phyloP scores from a whole-genome alignment of 2,329 filamentous ascomycete genomes.

The Chrysoporthe austroafricana region DNA sequence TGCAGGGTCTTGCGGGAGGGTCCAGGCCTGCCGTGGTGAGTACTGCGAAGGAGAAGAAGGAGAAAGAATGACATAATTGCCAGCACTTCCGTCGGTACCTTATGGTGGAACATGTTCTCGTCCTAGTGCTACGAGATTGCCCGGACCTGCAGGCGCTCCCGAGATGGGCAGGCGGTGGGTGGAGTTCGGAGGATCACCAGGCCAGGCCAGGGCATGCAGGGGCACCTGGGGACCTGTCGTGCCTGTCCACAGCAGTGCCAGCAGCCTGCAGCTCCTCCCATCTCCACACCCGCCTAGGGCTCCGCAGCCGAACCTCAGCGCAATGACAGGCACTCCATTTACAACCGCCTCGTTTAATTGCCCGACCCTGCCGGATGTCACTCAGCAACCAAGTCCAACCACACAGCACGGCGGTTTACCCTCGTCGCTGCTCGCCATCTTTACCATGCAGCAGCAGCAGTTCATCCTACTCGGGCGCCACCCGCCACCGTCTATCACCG shows the following conservation, averaged over 20 bases:
- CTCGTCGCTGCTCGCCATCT: too few relatives aligned
- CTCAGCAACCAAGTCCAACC: not conserved
- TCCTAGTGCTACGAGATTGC: not conserved
- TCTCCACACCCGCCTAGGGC: not conserved
- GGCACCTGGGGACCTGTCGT: too few relatives aligned
- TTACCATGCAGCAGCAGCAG: too few relatives aligned
- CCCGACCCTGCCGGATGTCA: constrained; percentile 12
- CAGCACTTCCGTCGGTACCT: too few relatives aligned
- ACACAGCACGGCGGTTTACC: too few relatives aligned
- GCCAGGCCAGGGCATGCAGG: constrained; percentile 8
- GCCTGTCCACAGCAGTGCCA: not conserved
- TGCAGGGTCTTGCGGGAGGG: too few relatives aligned
- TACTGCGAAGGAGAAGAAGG: not conserved
- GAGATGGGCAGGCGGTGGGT: not conserved
- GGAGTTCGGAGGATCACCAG: not conserved
- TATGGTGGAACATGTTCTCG: not conserved
- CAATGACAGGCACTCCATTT: constrained; percentile 20
- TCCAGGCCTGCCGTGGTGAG: too few relatives aligned
- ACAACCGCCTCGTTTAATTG: constrained; percentile 23
- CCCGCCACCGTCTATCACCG: too few relatives aligned
- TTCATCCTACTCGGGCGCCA: too few relatives aligned
- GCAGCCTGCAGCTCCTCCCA: constrained; percentile 1
- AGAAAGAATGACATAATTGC: not conserved
- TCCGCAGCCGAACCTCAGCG: not conserved
- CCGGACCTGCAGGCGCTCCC: too few relatives aligned